Percentiles rank a stretch among this genome's conserved stretches.
These are phyloP conservation scores for Zychaea mexicana DNA, from an alignment of 371 early-diverging fungal genomes.

Conservation along the genomic window DNA sequence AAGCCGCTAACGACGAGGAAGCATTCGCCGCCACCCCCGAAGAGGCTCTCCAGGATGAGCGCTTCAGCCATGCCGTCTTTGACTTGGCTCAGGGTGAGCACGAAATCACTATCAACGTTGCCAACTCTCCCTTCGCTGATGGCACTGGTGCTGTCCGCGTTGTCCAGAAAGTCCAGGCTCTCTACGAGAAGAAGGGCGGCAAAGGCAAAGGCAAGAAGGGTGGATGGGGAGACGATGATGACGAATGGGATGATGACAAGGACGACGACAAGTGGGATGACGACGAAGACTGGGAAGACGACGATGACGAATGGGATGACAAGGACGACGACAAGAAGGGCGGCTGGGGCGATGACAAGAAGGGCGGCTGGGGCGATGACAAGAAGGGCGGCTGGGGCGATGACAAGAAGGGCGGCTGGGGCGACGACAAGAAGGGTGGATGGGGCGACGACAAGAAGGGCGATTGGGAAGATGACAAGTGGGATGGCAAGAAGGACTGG, in stretches of 20 bases:
- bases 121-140: constrained; percentile 21
- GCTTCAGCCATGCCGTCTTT: constrained; percentile 29
- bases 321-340: no score
- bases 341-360: constrained; percentile 14
- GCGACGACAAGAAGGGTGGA: constrained; percentile 11
- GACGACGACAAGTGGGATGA: constrained; percentile 1
- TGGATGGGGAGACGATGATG: background rate
- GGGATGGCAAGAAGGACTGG: constrained; percentile 4
- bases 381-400: constrained; percentile 10
- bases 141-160: constrained; percentile 38
- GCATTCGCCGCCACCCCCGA: constrained; percentile 25
- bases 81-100: constrained; percentile 27
- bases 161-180: constrained; percentile 29
- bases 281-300: background rate
- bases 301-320: constrained; percentile 24
- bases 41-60: constrained; percentile 27
- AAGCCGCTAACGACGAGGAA: constrained; percentile 13
- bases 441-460: constrained; percentile 14
- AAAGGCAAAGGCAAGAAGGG: constrained; percentile 16
- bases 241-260: background rate
- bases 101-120: constrained; percentile 33
- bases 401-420: constrained; percentile 7
- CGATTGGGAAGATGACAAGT: constrained; percentile 9
- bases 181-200: constrained; percentile 32
- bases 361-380: constrained; percentile 4